Conservation (phyloP, 2,329 filamentous ascomycete genomes). For the Neonectria ditissima region DNA sequence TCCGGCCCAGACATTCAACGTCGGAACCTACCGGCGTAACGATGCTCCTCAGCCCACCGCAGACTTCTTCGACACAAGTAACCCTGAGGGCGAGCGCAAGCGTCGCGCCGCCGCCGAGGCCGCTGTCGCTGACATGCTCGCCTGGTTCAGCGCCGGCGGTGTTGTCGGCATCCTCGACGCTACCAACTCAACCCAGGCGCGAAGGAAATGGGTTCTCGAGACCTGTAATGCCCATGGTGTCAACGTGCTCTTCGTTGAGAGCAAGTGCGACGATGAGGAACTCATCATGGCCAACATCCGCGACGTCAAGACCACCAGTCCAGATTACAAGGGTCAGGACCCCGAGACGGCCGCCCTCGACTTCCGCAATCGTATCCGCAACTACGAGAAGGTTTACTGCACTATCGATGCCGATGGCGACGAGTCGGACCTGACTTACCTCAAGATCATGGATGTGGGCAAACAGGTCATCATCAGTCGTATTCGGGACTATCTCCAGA, state of each 20-base stretch:
- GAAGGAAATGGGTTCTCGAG: constrained; percentile 91
- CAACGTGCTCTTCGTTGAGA: constrained; percentile 95
- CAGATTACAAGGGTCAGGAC: constrained; percentile 94
- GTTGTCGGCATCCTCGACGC: constrained; percentile 95
- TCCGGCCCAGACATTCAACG: constrained; percentile 94
- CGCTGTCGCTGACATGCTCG: constrained; percentile 91
- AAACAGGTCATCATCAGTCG: constrained; percentile 98
- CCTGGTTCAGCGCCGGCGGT: constrained; percentile 86
- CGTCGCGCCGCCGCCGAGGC: constrained; percentile 90
- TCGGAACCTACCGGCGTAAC: constrained; percentile 92
- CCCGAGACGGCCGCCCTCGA: constrained; percentile 91
- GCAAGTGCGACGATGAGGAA: constrained; percentile 94
- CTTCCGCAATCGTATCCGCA: constrained; percentile 93
- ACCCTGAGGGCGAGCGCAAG: constrained; percentile 89
- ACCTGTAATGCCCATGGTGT: constrained; percentile 80
- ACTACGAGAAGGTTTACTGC: constrained; percentile 97
- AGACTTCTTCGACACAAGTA: constrained; percentile 94
- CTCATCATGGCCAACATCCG: constrained; percentile 98
- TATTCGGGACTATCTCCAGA: constrained; percentile 96
- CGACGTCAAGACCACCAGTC: constrained; percentile 96
- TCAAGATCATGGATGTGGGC: constrained; percentile 97
- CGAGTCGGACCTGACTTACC: constrained; percentile 89
- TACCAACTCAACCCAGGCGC: constrained; percentile 92
- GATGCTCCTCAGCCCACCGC: constrained; percentile 91
- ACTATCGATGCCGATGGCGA: constrained; percentile 85